Evolutionary conservation across 257 asterid genomes (phyloP), one percentile per base, ranked within the genome.

Genomic region (Sherardia arvensis): DNA sequence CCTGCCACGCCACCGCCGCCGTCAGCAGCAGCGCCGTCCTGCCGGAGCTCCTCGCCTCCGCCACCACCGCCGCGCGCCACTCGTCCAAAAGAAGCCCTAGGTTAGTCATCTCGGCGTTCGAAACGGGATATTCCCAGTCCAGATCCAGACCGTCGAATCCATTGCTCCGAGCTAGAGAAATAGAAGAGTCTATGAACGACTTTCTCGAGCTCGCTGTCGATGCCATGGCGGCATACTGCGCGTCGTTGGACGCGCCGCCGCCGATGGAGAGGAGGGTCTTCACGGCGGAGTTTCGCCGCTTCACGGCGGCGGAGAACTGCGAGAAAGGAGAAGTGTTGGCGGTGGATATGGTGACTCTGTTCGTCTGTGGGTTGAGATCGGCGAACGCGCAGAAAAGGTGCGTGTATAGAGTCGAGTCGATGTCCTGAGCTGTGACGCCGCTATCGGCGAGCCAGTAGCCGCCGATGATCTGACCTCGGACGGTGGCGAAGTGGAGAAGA

Each of bases 321-420:
- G 73, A 45, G 65, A 83, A 83, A 0, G 78, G 22, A 53, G 69
- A 77, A 30, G 61, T 34, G 62, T 75, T 55, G 1, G 80, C 14
- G 61, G 90, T 11, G 36, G 80, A 53, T 63, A 83, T 47, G 14
- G 79, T 49, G 61, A 81, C 61, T 59, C 71, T 74, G 22, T 72
- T 33, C 64, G 80, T 61, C n/a, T 64, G 61, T 2, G 87, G 20
- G n/a, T 78, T 64, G 59, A 83, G 77, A 34, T 69, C 28, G n/a
- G 87, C 80, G 56, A 83, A 83, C 9, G 86, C 87, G 53, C 79
- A 83, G 59, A 81, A 80, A 54, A 83, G 69, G 57, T 83, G 90
- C 1, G 90, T 78, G 77, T 74, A 83, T 25, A 70, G 73, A 17
- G 75, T 43, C 64, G 90, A 83, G 14, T 80, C 10, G 22, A 84